Evolutionary conservation across 768 basidiomycete species (phyloP).

Genomic region (Naganishia onofrii): DNA sequence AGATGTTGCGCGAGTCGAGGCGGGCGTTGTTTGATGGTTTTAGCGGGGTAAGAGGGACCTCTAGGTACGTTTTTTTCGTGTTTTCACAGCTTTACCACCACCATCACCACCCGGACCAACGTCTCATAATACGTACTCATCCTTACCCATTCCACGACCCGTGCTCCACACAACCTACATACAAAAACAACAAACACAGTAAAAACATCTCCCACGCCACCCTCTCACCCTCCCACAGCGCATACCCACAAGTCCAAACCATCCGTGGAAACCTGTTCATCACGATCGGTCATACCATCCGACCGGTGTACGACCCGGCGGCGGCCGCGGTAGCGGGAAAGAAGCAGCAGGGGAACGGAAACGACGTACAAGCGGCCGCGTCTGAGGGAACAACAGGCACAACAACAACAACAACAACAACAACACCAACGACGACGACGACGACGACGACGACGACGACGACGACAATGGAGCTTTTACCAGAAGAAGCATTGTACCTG

Average conservation of each 20-base stretch:
- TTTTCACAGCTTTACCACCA: no score
- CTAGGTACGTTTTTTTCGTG: slow-evolving; percentile 72
- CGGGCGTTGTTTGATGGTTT: slow-evolving; percentile 84
- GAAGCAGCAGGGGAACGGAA: no score
- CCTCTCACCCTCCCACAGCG: slow-evolving; percentile 32
- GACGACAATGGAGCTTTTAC: slow-evolving; percentile 75
- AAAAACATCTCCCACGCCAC: slow-evolving; percentile 52
- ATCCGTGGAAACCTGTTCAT: slow-evolving; percentile 76
- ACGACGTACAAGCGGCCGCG: not conserved
- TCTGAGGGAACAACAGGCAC: not conserved
- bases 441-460: no score
- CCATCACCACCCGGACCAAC: no score
- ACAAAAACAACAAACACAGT: slow-evolving; percentile 36
- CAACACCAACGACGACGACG: not conserved
- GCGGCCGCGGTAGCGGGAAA: no score
- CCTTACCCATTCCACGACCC: no score
- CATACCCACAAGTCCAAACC: slow-evolving; percentile 45
- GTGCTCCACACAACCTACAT: no score
- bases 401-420: slow-evolving; percentile 51
- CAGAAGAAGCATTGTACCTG: slow-evolving; percentile 92
- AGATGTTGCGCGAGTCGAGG: slow-evolving; percentile 74
- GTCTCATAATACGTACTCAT: no score
- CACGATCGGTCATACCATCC: slow-evolving; percentile 74
- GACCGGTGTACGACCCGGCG: slow-evolving; percentile 48
- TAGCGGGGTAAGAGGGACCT: slow-evolving; percentile 67